A percentile compares a stretch with the other conserved stretches of the same genome.
Evolutionary conservation across 1,139 yeast genomes (phyloP).

Genomic region (Wickerhamiella pararugosa): DNA sequence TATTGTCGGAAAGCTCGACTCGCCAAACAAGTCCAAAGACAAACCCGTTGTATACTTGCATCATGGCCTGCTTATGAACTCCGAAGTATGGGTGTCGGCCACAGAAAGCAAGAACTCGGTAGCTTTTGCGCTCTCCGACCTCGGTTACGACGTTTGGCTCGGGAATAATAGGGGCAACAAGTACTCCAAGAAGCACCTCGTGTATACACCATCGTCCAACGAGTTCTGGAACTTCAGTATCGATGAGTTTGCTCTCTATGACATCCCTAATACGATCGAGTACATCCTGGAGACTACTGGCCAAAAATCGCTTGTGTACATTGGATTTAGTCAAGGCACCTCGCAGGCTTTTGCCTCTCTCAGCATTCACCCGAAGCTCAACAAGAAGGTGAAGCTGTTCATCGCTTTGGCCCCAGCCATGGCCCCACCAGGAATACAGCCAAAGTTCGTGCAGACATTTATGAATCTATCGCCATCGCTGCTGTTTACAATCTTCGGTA

Average conservation of each 20-base stretch:
- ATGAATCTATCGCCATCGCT: constrained; percentile 68
- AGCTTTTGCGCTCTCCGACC: constrained; percentile 61
- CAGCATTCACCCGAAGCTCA: constrained; percentile 54
- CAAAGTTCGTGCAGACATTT: constrained; percentile 59
- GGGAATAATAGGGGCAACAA: constrained; percentile 88
- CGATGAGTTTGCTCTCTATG: constrained; percentile 74
- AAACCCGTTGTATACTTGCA: constrained; percentile 61
- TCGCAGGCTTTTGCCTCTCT: constrained; percentile 81
- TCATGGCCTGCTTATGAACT: constrained; percentile 82
- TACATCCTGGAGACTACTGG: constrained; percentile 40
- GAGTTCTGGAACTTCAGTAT: constrained; percentile 74
- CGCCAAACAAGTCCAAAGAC: constrained; percentile 30
- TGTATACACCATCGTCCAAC: constrained; percentile 29
- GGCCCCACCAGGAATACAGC: constrained; percentile 75
- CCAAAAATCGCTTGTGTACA: constrained; percentile 37
- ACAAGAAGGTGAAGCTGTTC: constrained; percentile 51
- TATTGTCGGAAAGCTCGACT: constrained; percentile 30
- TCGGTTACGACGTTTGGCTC: constrained; percentile 85
- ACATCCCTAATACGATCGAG: constrained; percentile 60
- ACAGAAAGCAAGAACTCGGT: constrained; percentile 45
- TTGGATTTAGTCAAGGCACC: constrained; percentile 86
- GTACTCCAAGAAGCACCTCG: constrained; percentile 46
- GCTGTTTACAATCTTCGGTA: constrained; percentile 60
- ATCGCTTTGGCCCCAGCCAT: constrained; percentile 88
- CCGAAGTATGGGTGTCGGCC: constrained; percentile 72